Evolutionary conservation across 768 basidiomycete species (phyloP).

Genomic region (Saitozyma podzolica): DNA sequence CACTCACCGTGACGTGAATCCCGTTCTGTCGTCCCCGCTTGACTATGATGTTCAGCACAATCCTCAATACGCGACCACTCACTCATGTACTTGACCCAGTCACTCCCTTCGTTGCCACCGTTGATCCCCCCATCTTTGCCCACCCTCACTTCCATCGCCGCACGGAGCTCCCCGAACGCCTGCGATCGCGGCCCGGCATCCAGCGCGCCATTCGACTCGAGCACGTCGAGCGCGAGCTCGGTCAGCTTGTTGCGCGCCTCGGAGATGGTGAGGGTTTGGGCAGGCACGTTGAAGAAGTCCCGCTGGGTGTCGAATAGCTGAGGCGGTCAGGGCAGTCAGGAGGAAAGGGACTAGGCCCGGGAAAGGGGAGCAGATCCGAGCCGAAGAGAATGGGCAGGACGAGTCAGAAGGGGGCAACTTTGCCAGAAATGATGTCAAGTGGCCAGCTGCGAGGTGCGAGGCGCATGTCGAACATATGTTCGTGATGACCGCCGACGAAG

Average conservation of each 20-base stretch:
- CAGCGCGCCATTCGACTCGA: constrained; percentile 52
- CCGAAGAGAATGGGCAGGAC: not conserved
- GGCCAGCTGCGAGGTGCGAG: too few species aligned
- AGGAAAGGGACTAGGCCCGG: not conserved
- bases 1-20: constrained; percentile 86
- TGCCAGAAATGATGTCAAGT: too few species aligned
- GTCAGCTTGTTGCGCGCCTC: constrained; percentile 75
- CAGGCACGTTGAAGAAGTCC: constrained; percentile 77
- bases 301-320: constrained; percentile 75
- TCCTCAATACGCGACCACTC: constrained; percentile 44
- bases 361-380: not conserved
- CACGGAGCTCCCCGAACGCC: constrained; percentile 61
- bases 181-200: constrained; percentile 61
- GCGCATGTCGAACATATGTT: too few species aligned
- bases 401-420: not conserved
- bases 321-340: too few species aligned
- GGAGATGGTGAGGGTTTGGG: constrained; percentile 65
- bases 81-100: constrained; percentile 89
- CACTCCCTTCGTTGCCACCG: constrained; percentile 77
- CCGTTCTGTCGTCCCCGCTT: constrained; percentile 88
- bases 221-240: constrained; percentile 29
- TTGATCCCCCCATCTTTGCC: constrained; percentile 58
- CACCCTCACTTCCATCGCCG: constrained; percentile 64
- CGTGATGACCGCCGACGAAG: too few species aligned
- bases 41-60: constrained; percentile 58